Evolutionary conservation across 768 basidiomycete genomes (phyloP), one percentile per base, ranked within the genome.

Genomic region (Boletus sp.): DNA sequence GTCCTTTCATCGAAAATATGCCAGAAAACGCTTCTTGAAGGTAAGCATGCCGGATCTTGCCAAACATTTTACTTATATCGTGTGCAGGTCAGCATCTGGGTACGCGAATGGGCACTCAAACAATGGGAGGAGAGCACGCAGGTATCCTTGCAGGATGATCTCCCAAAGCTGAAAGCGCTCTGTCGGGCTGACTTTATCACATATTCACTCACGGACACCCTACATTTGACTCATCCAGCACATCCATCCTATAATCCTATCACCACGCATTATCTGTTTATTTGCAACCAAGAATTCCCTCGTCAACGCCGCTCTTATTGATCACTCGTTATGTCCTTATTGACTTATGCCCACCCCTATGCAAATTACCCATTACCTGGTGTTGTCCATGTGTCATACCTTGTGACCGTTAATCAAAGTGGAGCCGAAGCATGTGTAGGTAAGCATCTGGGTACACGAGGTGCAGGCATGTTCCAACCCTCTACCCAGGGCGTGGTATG

Each of bases 1-100:
- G 50, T 84, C 84, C 28, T 87, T 97, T 68, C 85, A 83, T 77
- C 89, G 80, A n/a, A n/a, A n/a, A n/a, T n/a, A n/a, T n/a, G n/a
- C n/a, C n/a, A n/a, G 84, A 29, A 92, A 89, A 75, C 88, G 83
- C 50, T 92, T 84, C 75, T 78, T 90, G 77, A 92, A 92, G 81
- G 91, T 93, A 46, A 17, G 78, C 70, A 0, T 24, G 24, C 14
- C 30, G 24, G 9, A 32, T 3, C 0, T 41, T 12, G 8, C 11
- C 7, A 28, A 46, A 8, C 0, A 10, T 42, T n/a, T 50, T 10
- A 47, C 59, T 60, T 3, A 66, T 14, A 1, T 52, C 40, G 6
- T 41, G 12, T 58, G 39, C 58, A 65, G 24, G 24, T 24, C 24
- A 2, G 24, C 24, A 24, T 24, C 24, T 24, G 24, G 24, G 24